Percentiles rank a stretch among this genome's conserved stretches.
Evolutionary conservation across 352 stramenopile species (phyloP).

Genomic region (Phytopythium vexans): DNA sequence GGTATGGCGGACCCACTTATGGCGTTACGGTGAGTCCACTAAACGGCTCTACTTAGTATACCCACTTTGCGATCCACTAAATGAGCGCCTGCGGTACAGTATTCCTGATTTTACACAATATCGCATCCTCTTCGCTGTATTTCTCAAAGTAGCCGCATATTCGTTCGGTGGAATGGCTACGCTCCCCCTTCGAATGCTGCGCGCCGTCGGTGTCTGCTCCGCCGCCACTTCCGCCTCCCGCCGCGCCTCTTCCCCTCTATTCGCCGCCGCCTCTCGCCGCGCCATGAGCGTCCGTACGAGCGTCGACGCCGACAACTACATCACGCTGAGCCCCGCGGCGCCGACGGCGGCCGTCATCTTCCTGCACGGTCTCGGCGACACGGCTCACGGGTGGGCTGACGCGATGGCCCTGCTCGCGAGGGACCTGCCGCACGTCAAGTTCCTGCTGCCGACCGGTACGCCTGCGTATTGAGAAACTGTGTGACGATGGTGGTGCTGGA

Average conservation of each 20-base stretch:
- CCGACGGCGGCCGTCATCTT: conserved; percentile 40
- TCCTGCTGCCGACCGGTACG: conserved; percentile 60
- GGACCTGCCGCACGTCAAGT: conserved; percentile 68
- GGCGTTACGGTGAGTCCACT: too few species aligned
- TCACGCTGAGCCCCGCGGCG: conserved; percentile 4
- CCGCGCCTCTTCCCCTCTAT: neutral
- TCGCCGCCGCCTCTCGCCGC: neutral
- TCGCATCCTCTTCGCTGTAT: too few species aligned
- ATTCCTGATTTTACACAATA: too few species aligned
- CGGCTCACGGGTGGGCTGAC: conserved; percentile 78
- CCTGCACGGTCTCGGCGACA: conserved; percentile 91
- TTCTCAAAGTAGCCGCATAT: too few species aligned
- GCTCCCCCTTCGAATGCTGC: neutral
- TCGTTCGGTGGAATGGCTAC: neutral
- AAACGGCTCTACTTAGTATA: too few species aligned
- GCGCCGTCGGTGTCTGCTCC: neutral
- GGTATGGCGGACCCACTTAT: too few species aligned
- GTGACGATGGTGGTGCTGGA: neutral
- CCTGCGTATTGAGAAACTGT: neutral
- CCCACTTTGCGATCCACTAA: too few species aligned
- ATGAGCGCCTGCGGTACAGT: too few species aligned
- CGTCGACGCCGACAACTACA: conserved; percentile 4
- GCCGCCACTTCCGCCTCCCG: neutral
- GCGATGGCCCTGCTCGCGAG: conserved; percentile 43
- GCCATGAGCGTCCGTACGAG: conserved; percentile 8